Percentiles rank a stretch among this genome's conserved stretches.
Conservation (phyloP, 148 eudicot species). For the Nyssa sinensis region DNA sequence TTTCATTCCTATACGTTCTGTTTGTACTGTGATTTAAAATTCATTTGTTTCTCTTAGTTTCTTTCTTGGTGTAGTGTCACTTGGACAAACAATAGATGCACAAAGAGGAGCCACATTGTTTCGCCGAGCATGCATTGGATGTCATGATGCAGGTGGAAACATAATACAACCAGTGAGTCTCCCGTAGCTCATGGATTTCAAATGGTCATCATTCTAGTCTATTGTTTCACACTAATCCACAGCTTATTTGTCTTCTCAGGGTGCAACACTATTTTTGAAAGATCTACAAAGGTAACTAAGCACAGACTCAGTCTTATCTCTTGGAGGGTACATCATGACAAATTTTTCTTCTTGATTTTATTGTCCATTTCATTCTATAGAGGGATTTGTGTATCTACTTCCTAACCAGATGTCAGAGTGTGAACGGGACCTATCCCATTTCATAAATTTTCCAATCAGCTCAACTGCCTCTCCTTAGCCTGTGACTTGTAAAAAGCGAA, state of each 20-base stretch:
- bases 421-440: background rate
- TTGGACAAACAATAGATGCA: conserved; percentile 35
- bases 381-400: background rate
- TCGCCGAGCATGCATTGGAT: conserved; percentile 70
- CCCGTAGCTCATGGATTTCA: background rate
- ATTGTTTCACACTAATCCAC: background rate
- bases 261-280: conserved; percentile 70
- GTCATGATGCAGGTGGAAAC: conserved; percentile 91
- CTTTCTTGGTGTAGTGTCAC: conserved; percentile 23
- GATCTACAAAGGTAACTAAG: conserved; percentile 57
- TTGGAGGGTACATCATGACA: background rate
- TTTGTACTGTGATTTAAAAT: background rate
- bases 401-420: background rate
- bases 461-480: background rate
- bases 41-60: background rate
- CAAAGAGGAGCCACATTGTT: conserved; percentile 57
- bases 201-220: background rate
- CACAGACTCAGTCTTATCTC: background rate
- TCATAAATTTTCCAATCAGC: background rate
- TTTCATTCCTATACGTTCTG: background rate
- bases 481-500: background rate
- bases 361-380: background rate
- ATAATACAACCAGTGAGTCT: conserved; percentile 71
- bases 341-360: background rate
- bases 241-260: conserved; percentile 29